Evolutionary conservation across 495 filamentous ascomycete genomes (phyloP).

Genomic region (Tuber brumale): DNA sequence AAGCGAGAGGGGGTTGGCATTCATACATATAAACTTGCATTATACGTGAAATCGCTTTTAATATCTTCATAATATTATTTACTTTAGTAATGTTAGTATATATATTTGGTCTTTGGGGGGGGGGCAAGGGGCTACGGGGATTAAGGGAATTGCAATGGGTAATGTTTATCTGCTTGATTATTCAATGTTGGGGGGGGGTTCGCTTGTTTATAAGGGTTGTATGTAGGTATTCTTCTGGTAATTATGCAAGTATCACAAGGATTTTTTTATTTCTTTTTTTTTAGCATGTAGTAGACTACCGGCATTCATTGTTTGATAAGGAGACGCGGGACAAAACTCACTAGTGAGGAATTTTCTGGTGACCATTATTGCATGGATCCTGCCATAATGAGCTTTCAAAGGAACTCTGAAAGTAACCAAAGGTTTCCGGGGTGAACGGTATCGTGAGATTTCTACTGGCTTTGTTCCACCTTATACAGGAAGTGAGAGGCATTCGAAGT

Average conservation of each 20-base stretch:
- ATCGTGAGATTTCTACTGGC: no score
- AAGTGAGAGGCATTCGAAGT: no score
- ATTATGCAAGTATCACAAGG: not conserved
- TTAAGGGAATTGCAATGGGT: not conserved
- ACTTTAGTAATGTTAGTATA: not conserved
- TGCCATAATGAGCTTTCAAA: no score
- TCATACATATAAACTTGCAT: not conserved
- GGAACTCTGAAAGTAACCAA: no score
- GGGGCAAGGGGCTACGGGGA: no score
- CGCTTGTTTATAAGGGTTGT: not conserved
- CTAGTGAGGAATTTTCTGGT: no score
- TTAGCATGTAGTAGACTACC: not conserved
- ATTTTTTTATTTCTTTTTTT: not conserved
- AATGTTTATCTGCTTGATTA: not conserved
- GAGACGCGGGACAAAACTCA: no score
- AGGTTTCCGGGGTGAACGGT: no score
- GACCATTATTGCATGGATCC: no score
- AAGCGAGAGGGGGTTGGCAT: not conserved
- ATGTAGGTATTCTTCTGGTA: not conserved
- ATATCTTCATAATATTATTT: not conserved
- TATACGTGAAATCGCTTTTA: not conserved
- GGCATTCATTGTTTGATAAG: no score
- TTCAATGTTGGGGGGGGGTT: not conserved
- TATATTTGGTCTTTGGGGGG: not conserved
- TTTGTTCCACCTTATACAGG: no score